phyloP scores from a whole-genome alignment of 1,284 basidiomycete species.

The Marasmius oreades region DNA sequence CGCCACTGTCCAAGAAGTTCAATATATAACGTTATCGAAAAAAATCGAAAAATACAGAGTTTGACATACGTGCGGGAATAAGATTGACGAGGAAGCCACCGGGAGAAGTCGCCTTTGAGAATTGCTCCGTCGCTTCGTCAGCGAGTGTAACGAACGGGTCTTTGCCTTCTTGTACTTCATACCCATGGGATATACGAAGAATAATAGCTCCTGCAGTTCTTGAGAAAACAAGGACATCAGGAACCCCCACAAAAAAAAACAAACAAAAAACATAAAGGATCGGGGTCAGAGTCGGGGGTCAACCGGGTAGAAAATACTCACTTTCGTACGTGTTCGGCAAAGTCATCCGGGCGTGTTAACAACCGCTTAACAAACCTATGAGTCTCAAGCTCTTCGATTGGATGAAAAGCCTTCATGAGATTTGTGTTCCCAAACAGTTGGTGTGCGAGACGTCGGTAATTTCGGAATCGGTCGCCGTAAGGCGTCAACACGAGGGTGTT shows the following conservation, averaged over 20 bases:
- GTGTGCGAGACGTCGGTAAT: constrained; percentile 39
- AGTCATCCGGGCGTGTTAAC: constrained; percentile 8
- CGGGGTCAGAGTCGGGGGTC: no score
- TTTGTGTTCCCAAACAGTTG: constrained; percentile 22
- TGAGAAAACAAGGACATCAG: not conserved
- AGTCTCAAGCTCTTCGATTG: constrained; percentile 15
- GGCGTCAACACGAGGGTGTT: constrained; percentile 16
- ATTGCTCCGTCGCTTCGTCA: constrained; percentile 15
- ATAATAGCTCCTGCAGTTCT: constrained; percentile 15
- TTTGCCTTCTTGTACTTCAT: constrained; percentile 17
- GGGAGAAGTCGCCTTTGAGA: constrained; percentile 14
- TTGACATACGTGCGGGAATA: constrained; percentile 26
- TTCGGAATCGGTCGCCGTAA: constrained; percentile 39
- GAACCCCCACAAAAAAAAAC: no score
- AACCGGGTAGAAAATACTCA: not conserved
- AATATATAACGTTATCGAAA: not conserved
- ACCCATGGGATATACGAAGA: constrained; percentile 15
- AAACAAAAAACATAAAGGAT: no score
- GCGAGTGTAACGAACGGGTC: constrained; percentile 27
- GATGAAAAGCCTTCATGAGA: constrained; percentile 15
- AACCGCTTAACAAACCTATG: constrained; percentile 12
- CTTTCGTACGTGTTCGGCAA: constrained; percentile 14
- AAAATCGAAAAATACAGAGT: not conserved
- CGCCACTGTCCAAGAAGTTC: constrained; percentile 12
- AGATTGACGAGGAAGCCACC: constrained; percentile 28